Evolutionary conservation across 225 moss, liverwort and hornwort species (phyloP).

Genomic region (Physcomitrellopsis africana): DNA sequence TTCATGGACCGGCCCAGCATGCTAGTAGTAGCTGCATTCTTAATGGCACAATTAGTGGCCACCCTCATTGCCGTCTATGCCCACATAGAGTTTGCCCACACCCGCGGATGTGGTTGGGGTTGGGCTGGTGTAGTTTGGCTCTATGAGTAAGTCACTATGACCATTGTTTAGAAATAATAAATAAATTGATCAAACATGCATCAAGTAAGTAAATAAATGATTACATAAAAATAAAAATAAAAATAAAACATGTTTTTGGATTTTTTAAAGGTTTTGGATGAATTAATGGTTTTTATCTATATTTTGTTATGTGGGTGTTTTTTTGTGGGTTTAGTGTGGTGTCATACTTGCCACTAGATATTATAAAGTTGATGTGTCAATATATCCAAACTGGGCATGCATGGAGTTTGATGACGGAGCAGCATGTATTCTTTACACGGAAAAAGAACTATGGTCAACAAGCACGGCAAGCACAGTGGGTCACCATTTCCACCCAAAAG

Average conservation of each 20-base stretch:
- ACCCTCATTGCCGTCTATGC: constrained; percentile 82
- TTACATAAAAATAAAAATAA: no score
- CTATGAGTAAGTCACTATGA: constrained; percentile 58
- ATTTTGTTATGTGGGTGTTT: background rate
- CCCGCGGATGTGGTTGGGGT: constrained; percentile 74
- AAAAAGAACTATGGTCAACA: constrained; percentile 68
- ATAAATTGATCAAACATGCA: no score
- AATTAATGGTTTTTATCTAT: background rate
- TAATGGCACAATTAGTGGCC: constrained; percentile 68
- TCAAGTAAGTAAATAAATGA: no score
- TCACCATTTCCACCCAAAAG: constrained; percentile 37
- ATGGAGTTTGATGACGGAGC: constrained; percentile 66
- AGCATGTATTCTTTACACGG: constrained; percentile 63
- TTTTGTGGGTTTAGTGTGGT: constrained; percentile 45
- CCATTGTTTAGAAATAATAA: no score
- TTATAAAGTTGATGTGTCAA: constrained; percentile 62
- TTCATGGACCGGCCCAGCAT: constrained; percentile 66
- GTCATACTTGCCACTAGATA: constrained; percentile 68
- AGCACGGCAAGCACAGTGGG: constrained; percentile 78
- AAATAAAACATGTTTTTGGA: no score
- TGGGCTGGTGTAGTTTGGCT: constrained; percentile 83
- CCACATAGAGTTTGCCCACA: constrained; percentile 66
- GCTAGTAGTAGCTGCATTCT: constrained; percentile 58
- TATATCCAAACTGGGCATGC: constrained; percentile 68
- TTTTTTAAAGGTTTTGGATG: no score